These are phyloP conservation scores for Irpex sp. DNA, from an alignment of 1,284 basidiomycete species.

Conservation along the genomic window DNA sequence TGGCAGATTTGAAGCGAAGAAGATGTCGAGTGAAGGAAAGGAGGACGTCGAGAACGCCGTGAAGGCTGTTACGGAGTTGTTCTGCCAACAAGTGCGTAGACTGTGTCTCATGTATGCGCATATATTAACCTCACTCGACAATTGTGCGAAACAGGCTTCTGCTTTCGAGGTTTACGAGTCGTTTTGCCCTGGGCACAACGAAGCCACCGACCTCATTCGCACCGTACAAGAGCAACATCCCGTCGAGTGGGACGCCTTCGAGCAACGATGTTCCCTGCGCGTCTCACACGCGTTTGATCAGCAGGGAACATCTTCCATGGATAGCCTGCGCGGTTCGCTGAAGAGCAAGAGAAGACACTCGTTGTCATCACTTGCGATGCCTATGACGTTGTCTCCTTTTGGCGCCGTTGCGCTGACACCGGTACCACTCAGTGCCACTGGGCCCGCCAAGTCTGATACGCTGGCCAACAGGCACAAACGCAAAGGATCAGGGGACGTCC, in stretches of 20 bases:
- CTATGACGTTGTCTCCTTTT: conserved; percentile 3
- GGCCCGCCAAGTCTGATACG: conserved; percentile 8
- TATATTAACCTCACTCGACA: conserved; percentile 6
- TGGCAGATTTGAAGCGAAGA: conserved; percentile 3
- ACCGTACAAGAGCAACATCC: conserved; percentile 57
- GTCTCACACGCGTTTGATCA: conserved; percentile 13
- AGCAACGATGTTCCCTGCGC: conserved; percentile 53
- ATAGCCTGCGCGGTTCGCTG: conserved; percentile 2
- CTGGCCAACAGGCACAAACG: conserved; percentile 9
- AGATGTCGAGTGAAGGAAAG: not conserved
- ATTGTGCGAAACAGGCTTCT: conserved; percentile 47
- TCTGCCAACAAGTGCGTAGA: conserved; percentile 21
- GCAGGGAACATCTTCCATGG: not conserved
- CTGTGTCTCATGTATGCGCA: conserved; percentile 9
- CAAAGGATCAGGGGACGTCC: conserved; percentile 8
- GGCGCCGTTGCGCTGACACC: not conserved
- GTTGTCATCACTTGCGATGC: not conserved
- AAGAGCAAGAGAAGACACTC: conserved; percentile 13
- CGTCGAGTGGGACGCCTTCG: conserved; percentile 78
- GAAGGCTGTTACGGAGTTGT: conserved; percentile 21
- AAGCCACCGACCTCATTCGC: conserved; percentile 72
- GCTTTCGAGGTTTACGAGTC: conserved; percentile 76
- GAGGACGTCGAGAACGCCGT: conserved; percentile 24
- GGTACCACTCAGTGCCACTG: conserved; percentile 1
- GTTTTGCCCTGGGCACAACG: conserved; percentile 83